Conservation (phyloP, 2,329 filamentous ascomycete species). For the Fusarium armeniacum region DNA sequence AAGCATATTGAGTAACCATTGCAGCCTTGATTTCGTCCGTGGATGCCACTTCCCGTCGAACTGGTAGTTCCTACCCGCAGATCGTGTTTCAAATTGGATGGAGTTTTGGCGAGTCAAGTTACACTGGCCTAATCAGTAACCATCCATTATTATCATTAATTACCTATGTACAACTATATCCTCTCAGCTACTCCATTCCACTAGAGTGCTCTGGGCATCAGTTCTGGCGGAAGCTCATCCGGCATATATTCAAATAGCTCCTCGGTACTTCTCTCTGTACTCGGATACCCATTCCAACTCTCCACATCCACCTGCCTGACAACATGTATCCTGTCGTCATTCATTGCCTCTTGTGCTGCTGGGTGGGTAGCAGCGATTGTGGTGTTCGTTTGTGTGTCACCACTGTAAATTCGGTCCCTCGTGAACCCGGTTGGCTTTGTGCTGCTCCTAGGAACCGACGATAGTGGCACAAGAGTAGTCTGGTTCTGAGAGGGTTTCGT, state of each 20-base stretch:
- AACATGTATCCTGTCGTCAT: slow-evolving; percentile 27
- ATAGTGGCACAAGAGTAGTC: slow-evolving; percentile 19
- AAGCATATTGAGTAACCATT: neutral
- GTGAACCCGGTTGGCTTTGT: neutral
- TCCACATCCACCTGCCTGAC: slow-evolving; percentile 36
- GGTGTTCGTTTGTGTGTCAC: neutral
- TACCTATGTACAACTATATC: neutral
- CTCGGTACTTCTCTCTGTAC: slow-evolving; percentile 30
- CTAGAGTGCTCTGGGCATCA: neutral
- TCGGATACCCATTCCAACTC: slow-evolving; percentile 9
- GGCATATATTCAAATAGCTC: slow-evolving; percentile 13
- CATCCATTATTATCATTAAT: too few relatives aligned
- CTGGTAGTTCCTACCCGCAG: neutral
- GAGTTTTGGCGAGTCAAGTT: too few relatives aligned
- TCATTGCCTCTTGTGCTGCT: neutral
- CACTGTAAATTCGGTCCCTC: neutral
- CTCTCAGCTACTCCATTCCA: too few relatives aligned
- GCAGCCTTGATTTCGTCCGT: neutral
- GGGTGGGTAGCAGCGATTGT: slow-evolving; percentile 10
- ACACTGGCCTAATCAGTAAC: neutral
- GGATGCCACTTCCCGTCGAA: neutral
- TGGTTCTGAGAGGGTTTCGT: slow-evolving; percentile 1
- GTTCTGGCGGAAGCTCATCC: neutral
- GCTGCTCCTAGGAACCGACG: slow-evolving; percentile 1
- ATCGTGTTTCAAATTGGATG: neutral